Base-by-base conservation (phyloP, 345 rosid species). In the Moricandia arvensis region DNA sequence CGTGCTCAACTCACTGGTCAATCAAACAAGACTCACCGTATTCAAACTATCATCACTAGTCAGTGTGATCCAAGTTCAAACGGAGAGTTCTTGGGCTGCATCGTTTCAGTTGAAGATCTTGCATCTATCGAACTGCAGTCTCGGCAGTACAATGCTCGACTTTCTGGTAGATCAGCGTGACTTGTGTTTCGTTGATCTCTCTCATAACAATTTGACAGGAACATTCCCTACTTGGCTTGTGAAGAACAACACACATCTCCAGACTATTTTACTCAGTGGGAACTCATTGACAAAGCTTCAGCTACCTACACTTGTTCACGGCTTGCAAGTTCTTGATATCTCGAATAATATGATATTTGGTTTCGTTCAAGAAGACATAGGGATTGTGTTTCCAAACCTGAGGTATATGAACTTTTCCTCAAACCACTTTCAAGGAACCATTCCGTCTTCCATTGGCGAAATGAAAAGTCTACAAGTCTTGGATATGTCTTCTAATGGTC, bases 191-290 rank as follows among this genome's bases (percentile, higher is more conserved):
- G 18, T 66, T 24, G 76, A 77, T 63, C 68, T 77, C 31, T 77
- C 76, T 34, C 5, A 65, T 15, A 71, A 59, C 58, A 31, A 59
- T 1, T 33, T 77, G 72, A 68, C 31, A 8, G 80, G 76, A 55
- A n/a, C 59, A 21, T 71, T 77, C 62, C 80, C 76, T 0, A 9
- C 67, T 15, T 78, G 77, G 81, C 67, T 78, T 37, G 35, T 78
- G 61, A 12, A 72, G 55, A 72, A 72, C 26, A 77, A 77, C 61
- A 57, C 63, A 58, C 47, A 58, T 53, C 45, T 77, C 47, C 33
- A 65, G 33, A 67, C 41, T 9, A 8, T 71, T 26, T 26, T 71
- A 55, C 38, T 71, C 2, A 64, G 13, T 15, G 18, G 37, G 33
- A 77, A 77, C 61, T 65, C 72, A 13, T 59, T 71, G 67, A 30